Conservation (phyloP, 805 yeast genomes). For the Cyberlindnera mississippiensis region DNA sequence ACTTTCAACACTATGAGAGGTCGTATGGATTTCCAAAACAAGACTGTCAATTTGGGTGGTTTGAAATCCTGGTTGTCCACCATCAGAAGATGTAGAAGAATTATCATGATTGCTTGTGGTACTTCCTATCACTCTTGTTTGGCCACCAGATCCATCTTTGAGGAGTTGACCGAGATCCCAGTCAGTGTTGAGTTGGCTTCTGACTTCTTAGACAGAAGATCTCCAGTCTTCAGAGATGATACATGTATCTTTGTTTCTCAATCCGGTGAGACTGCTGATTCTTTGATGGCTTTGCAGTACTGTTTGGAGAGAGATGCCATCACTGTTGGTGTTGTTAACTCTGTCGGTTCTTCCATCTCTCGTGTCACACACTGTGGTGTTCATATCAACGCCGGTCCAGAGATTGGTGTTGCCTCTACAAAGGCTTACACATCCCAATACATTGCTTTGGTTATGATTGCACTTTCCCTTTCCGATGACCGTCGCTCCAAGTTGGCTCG, state of each 20-base stretch:
- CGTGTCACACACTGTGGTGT: slow-evolving; percentile 99
- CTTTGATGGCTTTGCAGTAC: slow-evolving; percentile 90
- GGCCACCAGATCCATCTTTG: slow-evolving; percentile 94
- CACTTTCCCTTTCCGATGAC: slow-evolving; percentile 91
- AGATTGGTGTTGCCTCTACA: slow-evolving; percentile 98
- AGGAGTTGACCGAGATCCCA: slow-evolving; percentile 93
- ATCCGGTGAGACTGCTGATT: slow-evolving; percentile 98
- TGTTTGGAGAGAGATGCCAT: slow-evolving; percentile 96
- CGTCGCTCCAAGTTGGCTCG: slow-evolving; percentile 71
- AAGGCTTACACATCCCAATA: slow-evolving; percentile 98
- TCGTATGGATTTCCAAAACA: slow-evolving; percentile 86
- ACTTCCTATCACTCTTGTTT: slow-evolving; percentile 98
- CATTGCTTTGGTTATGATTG: slow-evolving; percentile 95
- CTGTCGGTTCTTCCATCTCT: slow-evolving; percentile 95
- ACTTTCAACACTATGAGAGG: slow-evolving; percentile 99
- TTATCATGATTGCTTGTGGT: slow-evolving; percentile 99
- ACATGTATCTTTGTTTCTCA: slow-evolving; percentile 97
- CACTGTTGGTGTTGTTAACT: slow-evolving; percentile 95
- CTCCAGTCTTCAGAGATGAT: slow-evolving; percentile 98
- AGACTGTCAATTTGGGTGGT: slow-evolving; percentile 82
- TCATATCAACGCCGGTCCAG: slow-evolving; percentile 99
- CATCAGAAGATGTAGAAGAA: slow-evolving; percentile 89
- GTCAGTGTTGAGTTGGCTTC: slow-evolving; percentile 91
- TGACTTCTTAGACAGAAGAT: slow-evolving; percentile 88
- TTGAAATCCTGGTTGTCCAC: slow-evolving; percentile 78